phyloP scores from a whole-genome alignment of 345 rosid genomes.

The Salix caprea region DNA sequence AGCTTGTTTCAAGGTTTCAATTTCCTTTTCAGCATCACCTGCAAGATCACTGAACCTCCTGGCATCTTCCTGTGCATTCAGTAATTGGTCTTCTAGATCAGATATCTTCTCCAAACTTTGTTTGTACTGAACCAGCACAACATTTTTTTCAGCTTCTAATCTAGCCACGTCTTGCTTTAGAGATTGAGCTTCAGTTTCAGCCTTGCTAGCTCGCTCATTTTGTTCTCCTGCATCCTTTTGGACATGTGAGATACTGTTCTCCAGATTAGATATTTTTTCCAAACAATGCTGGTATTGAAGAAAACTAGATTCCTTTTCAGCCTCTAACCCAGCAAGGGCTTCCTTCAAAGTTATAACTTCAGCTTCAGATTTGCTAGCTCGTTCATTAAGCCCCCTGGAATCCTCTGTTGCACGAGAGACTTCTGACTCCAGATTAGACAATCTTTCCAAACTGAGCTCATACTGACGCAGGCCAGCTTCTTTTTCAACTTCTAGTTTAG shows the following conservation, averaged over 20 bases:
- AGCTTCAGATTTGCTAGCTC: constrained; percentile 71
- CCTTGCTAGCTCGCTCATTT: constrained; percentile 53
- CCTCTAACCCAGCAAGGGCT: constrained; percentile 50
- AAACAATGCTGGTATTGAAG: constrained; percentile 68
- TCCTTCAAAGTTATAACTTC: constrained; percentile 69
- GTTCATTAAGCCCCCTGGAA: constrained; percentile 52
- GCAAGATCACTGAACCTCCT: constrained; percentile 44
- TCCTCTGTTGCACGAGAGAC: constrained; percentile 65
- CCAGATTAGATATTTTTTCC: constrained; percentile 58
- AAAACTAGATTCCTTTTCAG: constrained; percentile 58
- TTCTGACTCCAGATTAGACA: constrained; percentile 66
- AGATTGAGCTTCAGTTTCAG: constrained; percentile 51
- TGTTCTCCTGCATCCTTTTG: constrained; percentile 60
- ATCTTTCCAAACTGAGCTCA: constrained; percentile 64
- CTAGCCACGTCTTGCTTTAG: constrained; percentile 52
- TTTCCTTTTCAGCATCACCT: constrained; percentile 63
- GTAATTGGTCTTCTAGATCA: constrained; percentile 55
- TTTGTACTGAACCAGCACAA: constrained; percentile 46
- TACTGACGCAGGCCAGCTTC: constrained; percentile 70
- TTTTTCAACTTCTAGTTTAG: constrained; percentile 85
- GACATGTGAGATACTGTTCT: constrained; percentile 45
- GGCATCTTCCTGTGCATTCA: constrained; percentile 55
- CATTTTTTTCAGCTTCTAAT: constrained; percentile 67
- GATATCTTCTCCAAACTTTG: constrained; percentile 57
- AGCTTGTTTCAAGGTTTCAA: constrained; percentile 60